Evolutionary conservation across 495 filamentous ascomycete species (phyloP).

Genomic region (Penicillium longicatenatum): DNA sequence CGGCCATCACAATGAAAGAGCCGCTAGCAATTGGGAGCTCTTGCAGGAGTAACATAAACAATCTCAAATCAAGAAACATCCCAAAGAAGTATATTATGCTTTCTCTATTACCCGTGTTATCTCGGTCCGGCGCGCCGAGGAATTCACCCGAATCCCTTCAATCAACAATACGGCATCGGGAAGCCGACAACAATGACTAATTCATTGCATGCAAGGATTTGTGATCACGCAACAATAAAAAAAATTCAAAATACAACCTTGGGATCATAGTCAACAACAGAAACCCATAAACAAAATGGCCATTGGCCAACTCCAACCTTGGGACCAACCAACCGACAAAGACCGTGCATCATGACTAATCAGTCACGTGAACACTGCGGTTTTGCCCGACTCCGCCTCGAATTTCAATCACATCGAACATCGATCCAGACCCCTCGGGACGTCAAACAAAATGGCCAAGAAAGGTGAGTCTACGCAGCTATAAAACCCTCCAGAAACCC

Average conservation of each 20-base stretch:
- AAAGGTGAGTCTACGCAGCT: conserved; percentile 24
- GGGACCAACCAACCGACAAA: neutral
- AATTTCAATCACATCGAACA: conserved; percentile 22
- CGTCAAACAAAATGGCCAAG: conserved; percentile 36
- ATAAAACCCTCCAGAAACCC: neutral
- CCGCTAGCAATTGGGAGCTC: too few species aligned
- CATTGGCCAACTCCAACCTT: neutral
- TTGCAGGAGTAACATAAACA: neutral
- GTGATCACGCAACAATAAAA: too few species aligned
- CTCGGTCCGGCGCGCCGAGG: neutral
- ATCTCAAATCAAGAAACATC: neutral
- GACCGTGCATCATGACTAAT: conserved; percentile 5
- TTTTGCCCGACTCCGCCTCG: conserved; percentile 17
- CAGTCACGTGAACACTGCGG: conserved; percentile 13
- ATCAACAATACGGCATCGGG: neutral
- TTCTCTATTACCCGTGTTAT: neutral
- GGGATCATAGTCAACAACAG: too few species aligned
- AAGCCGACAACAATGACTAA: too few species aligned
- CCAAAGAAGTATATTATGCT: neutral
- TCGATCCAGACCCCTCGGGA: conserved; percentile 16
- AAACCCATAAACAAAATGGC: neutral
- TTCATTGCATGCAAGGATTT: too few species aligned
- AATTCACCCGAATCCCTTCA: neutral
- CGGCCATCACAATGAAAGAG: too few species aligned
- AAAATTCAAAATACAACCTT: too few species aligned